Evolutionary conservation across 1,284 basidiomycete species (phyloP), one percentile per base, ranked within the genome.

Genomic region (Puccinia coronata): DNA sequence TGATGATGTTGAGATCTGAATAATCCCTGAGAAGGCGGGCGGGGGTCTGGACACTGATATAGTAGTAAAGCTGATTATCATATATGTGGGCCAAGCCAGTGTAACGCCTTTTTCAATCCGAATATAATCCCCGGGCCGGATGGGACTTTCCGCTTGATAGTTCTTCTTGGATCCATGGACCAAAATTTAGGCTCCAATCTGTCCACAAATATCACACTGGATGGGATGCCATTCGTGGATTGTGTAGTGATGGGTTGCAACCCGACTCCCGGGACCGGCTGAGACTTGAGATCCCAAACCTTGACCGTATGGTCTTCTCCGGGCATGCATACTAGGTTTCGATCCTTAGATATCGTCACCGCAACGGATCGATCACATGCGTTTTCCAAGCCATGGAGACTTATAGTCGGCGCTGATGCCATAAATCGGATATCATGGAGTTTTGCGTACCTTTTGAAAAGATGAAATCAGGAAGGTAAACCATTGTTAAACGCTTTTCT

Each of bases 221-320:
- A 47, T 4, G 47, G 36, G 23, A 2, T 1, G 43, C 28, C 20
- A 49, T 49, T 3, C 1, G 67, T 70, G 47, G 41, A 6, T 43
- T 70, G 67, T 16, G 28, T 51, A 18, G 67, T 36, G n/a, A 70
- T 28, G n/a, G 67, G 67, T 43, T 70, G 41, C 23, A 70, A 49
- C 20, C 67, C 67, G 43, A 70, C 47, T 34, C 67, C 67, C 5
- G 11, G 18, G 18, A 70, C 43, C 5, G 67, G 67, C 11, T 70
- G 43, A 14, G 67, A 70, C 47, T 70, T 70, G n/a, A 70, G 31
- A 51, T 70, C 43, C 67, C 67, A 70, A 28, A 70, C 47, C 47
- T 70, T 70, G 67, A 70, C 49, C 4, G 67, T 47, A n/a, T 23
- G n/a, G 47, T 70, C 67, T 28, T 36, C n/a, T 1, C 67, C 67